These are phyloP conservation scores for Aspergillus viridinutans DNA, from an alignment of 2,329 filamentous ascomycete genomes.

Conservation along the genomic window DNA sequence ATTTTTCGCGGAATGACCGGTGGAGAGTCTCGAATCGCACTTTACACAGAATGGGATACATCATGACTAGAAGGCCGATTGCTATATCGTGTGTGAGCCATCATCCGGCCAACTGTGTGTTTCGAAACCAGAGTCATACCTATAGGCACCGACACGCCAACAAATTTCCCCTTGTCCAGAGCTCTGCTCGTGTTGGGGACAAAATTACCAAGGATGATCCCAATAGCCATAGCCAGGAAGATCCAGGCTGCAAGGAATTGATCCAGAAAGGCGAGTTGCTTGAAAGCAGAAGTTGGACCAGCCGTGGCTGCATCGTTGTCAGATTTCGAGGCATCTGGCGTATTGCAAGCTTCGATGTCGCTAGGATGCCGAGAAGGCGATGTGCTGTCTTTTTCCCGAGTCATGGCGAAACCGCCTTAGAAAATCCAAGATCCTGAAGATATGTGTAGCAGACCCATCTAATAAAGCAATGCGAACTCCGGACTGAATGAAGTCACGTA, in stretches of 20 bases:
- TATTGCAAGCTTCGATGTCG: slow-evolving; percentile 10
- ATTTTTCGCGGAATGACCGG: slow-evolving; percentile 55
- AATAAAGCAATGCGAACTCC: background rate
- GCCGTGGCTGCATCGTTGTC: background rate
- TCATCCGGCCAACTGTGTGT: background rate
- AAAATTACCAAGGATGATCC: slow-evolving; percentile 72
- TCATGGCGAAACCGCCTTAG: background rate
- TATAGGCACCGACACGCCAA: slow-evolving; percentile 64
- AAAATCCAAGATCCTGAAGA: background rate
- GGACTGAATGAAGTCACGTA: background rate
- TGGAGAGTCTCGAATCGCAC: slow-evolving; percentile 74
- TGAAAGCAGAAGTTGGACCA: slow-evolving; percentile 15
- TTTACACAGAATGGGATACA: slow-evolving; percentile 90
- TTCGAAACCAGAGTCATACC: slow-evolving; percentile 37
- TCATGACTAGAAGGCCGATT: slow-evolving; percentile 80
- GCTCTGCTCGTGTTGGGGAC: slow-evolving; percentile 57
- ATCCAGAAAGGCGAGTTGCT: slow-evolving; percentile 16
- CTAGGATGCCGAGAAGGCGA: background rate
- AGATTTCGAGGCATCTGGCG: background rate
- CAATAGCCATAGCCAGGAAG: slow-evolving; percentile 69
- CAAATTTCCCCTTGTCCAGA: slow-evolving; percentile 66
- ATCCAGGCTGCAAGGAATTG: slow-evolving; percentile 58
- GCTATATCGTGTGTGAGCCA: slow-evolving; percentile 46
- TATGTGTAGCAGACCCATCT: background rate
- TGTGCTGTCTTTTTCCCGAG: slow-evolving; percentile 2